These are phyloP conservation scores for Phytophthora nicotianae DNA, from an alignment of 352 stramenopile genomes.

Conservation along the genomic window DNA sequence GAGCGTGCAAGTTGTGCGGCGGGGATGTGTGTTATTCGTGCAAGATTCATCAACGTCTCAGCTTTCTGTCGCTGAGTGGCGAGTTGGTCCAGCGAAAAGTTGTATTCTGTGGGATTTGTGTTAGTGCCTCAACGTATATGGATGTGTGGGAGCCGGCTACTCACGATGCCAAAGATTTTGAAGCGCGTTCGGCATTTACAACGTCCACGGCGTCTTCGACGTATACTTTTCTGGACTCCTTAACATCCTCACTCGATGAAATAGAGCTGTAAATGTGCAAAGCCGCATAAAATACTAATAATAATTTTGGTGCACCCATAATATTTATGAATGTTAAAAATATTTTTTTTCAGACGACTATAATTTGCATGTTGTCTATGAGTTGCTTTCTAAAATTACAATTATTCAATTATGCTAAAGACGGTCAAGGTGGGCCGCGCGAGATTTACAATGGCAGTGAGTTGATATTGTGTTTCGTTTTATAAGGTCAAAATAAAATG, in stretches of 20 bases:
- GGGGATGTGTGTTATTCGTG: slow-evolving; percentile 40
- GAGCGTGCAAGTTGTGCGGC: slow-evolving; percentile 31
- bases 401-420: no score
- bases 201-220: slow-evolving; percentile 12
- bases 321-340: no score
- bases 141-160: slow-evolving; percentile 29
- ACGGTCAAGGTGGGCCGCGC: no score
- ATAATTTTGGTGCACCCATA: no score
- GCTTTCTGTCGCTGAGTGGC: slow-evolving; percentile 32
- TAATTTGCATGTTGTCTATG: no score
- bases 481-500: no score
- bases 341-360: no score
- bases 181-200: slow-evolving; percentile 14
- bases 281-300: no score
- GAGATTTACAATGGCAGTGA: no score
- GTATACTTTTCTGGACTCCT: slow-evolving; percentile 10
- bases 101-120: slow-evolving; percentile 40
- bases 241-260: slow-evolving; percentile 10
- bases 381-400: no score
- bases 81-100: slow-evolving; percentile 41
- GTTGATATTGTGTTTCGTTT: no score
- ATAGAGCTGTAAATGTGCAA: neutral
- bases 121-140: slow-evolving; percentile 36
- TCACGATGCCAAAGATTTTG: slow-evolving; percentile 23
- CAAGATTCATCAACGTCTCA: slow-evolving; percentile 42